A percentile compares a stretch with the other conserved stretches of the same genome.
These are phyloP conservation scores for Colletotrichum phormii DNA, from an alignment of 2,329 filamentous ascomycete genomes.

Conservation along the genomic window DNA sequence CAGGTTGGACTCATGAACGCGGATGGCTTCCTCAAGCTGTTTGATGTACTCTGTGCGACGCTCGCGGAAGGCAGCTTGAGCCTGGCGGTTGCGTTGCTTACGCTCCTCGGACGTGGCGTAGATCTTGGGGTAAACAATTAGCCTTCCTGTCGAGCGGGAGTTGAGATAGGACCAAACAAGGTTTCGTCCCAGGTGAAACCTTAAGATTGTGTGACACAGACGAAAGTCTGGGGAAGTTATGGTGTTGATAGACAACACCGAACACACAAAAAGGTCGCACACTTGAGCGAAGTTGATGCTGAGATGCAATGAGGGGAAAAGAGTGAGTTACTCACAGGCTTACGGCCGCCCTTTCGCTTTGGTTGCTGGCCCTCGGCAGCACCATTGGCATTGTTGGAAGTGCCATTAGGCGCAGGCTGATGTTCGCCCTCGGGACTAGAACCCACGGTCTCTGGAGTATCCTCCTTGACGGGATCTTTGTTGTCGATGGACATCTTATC, in stretches of 20 bases:
- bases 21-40: constrained; percentile 96
- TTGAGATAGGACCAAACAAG: constrained; percentile 32
- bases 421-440: constrained; percentile 71
- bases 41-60: constrained; percentile 99
- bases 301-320: not conserved
- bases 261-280: not conserved
- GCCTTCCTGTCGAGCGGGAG: constrained; percentile 35
- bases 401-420: constrained; percentile 45
- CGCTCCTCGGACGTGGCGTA: constrained; percentile 99
- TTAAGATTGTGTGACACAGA: constrained; percentile 27
- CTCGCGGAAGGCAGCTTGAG: constrained; percentile 96
- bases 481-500: constrained; percentile 76
- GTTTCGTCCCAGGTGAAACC: constrained; percentile 25
- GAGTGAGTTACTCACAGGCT: constrained; percentile 81
- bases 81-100: constrained; percentile 97
- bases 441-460: constrained; percentile 70
- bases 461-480: constrained; percentile 67
- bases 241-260: constrained; percentile 25
- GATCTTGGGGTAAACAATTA: constrained; percentile 68
- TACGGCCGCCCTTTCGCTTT: constrained; percentile 97
- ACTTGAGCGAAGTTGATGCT: constrained; percentile 36
- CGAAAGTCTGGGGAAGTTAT: constrained; percentile 20
- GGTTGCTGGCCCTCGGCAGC: constrained; percentile 72
- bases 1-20: constrained; percentile 93
- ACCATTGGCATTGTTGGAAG: constrained; percentile 43